Evolutionary conservation across 2,329 filamentous ascomycete genomes (phyloP), one percentile per base, ranked within the genome.

Genomic region (Alternaria alternata): DNA sequence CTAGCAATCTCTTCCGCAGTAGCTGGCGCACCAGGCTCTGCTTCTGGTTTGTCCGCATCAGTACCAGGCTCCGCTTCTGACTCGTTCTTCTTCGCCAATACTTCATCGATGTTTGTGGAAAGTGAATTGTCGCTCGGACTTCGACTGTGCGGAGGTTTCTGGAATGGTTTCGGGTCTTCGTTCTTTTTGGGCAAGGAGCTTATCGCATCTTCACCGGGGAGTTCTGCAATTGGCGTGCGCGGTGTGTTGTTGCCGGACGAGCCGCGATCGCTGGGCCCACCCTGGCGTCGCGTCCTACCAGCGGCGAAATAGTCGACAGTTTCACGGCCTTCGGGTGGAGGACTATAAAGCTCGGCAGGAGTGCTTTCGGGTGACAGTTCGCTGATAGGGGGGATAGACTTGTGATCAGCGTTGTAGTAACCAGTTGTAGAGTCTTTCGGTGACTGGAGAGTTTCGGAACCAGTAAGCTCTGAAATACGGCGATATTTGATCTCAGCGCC

Each of bases 301-400:
- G 55, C 51, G 4, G 63, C 59, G 51, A 77, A 77, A 54, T 77
- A 77, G 30, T 77, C 74, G 5, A 34, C 47, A 12, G 51, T 46
- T 9, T 59, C 56, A 28, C 55, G 39, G 14, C 61, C 63, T 14
- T 69, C 62, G 11, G 61, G 53, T 7, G 74, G 74, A 8, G 74
- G 74, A 18, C 71, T 75, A 42, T 75, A 77, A n/a, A 78, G 52
- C 52, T 78, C 75, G 1, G 68, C 71, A 0, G 75, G 74, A 12
- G 71, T 69, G n/a, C 69, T 72, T 3, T 77, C 74, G 3, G 70
- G 70, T 4, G 67, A 70, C 67, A 78, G 68, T 44, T 78, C 76
- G 49, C 67, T 72, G 55, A 78, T 75, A 1, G 74, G 66, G 4
- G 74, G 74, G 38, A 73, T 67, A 5, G 64, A 66, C 38, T 76